These are phyloP conservation scores for Penicillium corylophilum DNA, from an alignment of 2,329 filamentous ascomycete genomes.

Conservation along the genomic window DNA sequence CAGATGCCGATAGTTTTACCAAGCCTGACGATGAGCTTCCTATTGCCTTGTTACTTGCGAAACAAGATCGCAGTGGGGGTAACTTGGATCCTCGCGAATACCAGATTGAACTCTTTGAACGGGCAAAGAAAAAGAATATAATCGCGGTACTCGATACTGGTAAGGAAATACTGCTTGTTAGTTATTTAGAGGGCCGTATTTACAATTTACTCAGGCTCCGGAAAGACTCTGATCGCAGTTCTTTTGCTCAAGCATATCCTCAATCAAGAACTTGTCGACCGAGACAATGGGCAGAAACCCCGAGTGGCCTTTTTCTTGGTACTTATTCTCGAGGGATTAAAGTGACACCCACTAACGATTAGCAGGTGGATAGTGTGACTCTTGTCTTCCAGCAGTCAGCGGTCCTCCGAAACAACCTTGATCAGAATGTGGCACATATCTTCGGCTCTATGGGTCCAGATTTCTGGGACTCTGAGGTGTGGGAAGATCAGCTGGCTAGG, in stretches of 20 bases:
- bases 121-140: constrained; percentile 77
- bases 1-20: constrained; percentile 33
- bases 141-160: constrained; percentile 95
- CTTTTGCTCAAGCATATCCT: constrained; percentile 76
- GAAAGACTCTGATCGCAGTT: constrained; percentile 94
- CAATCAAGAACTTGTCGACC: constrained; percentile 71
- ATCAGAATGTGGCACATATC: constrained; percentile 70
- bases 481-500: constrained; percentile 57
- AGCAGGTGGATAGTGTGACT: constrained; percentile 76
- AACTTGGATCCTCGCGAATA: constrained; percentile 83
- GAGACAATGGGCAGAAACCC: constrained; percentile 58
- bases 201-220: constrained; percentile 62
- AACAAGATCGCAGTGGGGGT: constrained; percentile 55
- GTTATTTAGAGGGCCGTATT: background rate
- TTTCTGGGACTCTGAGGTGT: constrained; percentile 60
- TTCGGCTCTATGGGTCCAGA: constrained; percentile 68
- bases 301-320: constrained; percentile 84
- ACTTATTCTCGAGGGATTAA: constrained; percentile 8
- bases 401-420: constrained; percentile 77
- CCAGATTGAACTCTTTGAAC: constrained; percentile 86
- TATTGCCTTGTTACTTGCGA: constrained; percentile 53
- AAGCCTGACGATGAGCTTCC: constrained; percentile 50
- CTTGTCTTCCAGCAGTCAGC: constrained; percentile 86
- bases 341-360: constrained; percentile 11
- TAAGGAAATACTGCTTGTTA: constrained; percentile 28